Base-by-base conservation (phyloP, 2,329 filamentous ascomycete genomes). In the Ceratocystis eucalypticola region DNA sequence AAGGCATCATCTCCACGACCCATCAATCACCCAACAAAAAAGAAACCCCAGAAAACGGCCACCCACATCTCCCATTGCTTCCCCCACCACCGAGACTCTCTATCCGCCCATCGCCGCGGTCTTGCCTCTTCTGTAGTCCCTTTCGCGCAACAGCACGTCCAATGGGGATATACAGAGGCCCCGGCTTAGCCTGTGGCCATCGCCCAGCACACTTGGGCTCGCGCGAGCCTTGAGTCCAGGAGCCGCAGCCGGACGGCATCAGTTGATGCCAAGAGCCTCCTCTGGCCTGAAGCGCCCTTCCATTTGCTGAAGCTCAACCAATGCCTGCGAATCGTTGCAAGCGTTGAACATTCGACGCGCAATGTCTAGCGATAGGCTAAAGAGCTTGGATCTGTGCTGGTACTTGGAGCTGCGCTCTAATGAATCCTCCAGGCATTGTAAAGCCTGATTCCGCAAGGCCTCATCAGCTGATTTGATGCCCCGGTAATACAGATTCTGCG, bases 401-500 rank as follows among this genome's bases (percentile, higher is more conserved):
- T 33, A 37, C 8, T 7, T 30, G 28, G 28, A 59, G 28, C 55
- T 59, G 28, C n/a, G 55, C 55, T 59, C 28, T 1, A 59, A 10
- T 7, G 28, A 59, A 33, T 59, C 17, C 20, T 59, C 55, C 25
- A 59, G 55, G 12, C 55, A 59, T 2, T 59, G 28, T 6, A 59
- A 33, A 3, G 55, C 55, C 55, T n/a, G 55, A 4, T 20, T 7
- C 6, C 17, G 55, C 6, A 33, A 7, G 25, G 17, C 17, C 4
- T 37, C 28, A 20, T 59, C 28, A 3, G 55, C 20, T 15, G 28
- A 59, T n/a, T n/a, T 33, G 20, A 59, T 17, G n/a, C 55, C 55
- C 8, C 55, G 55, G 55, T 59, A 59, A 30, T 59, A 59, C 20
- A 59, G 55, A 37, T 59, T 59, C 55, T 59, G 55, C 17, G 55